Base-by-base conservation (phyloP, 2,329 filamentous ascomycete genomes). In the Arthrobotrys sphaeroides region DNA sequence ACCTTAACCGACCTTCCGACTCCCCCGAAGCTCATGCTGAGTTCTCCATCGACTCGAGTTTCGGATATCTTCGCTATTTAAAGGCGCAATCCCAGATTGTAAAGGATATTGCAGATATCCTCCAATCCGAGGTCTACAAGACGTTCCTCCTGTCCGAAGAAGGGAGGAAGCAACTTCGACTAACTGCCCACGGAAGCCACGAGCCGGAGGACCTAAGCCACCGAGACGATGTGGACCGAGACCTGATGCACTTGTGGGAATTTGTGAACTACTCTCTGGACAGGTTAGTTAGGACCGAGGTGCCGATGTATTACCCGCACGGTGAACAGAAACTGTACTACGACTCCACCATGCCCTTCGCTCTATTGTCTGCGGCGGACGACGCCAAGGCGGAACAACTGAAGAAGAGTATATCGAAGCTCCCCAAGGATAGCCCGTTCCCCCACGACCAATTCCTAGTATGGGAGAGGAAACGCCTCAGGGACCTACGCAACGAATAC, bases 181-280 rank as follows among this genome's bases (percentile, higher is more conserved):
- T 77, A n/a, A 70, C 73, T 1, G 73, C 73, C 3, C 73, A 77
- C 28, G 73, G 73, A 42, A 70, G 45, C 40, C 73, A 77, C 43
- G 73, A 72, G n/a, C 73, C 73, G 16, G 73, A 77, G 60, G 73
- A 77, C 28, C 51, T 77, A 26, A 66, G 43, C 16, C 66, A 66
- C 22, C 42, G 45, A 38, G 73, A 77, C 38, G 73, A 77, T 38
- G 67, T 77, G 22, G 73, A 77, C 28, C 55, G 73, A 3, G 73
- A 77, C 26, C 33, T 77, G n/a, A 77, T 77, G 73, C 73, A 77
- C 36, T 51, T 77, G 7, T 77, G 73, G 73, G 67, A 77, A n/a
- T 70, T 77, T 33, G 60, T 77, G 45, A 77, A 77, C 10, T 77
- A 72, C 43, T 77, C 73, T 10, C 36, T 72, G 31, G 66, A 77